Evolutionary conservation across 768 basidiomycete genomes (phyloP), one percentile per base, ranked within the genome.

Genomic region (Lentinula edodes): DNA sequence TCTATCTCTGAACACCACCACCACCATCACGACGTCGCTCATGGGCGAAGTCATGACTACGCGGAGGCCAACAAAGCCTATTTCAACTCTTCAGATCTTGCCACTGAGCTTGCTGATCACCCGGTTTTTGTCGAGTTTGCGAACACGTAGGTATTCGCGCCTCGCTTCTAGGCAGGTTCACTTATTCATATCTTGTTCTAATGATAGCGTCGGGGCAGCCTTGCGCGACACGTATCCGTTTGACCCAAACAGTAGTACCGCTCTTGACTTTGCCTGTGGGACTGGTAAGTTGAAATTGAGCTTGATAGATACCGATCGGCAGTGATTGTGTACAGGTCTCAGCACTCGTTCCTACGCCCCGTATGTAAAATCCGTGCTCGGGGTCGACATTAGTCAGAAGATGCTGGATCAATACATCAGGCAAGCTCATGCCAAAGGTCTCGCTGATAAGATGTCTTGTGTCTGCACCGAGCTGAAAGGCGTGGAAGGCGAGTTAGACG

Each of bases 251-350:
- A 67, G 65, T 6, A 90, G 89, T 5, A 75, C 71, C 6, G 76
- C 87, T 16, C 76, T 92, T 79, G 90, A 91, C 65, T 91, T 82
- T 67, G 90, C 90, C 5, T 91, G 90, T 68, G 89, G 89, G 12
- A 82, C 82, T 63, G 90, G 88, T 86, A 61, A 41, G 74, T 66
- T 13, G n/a, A 13, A 50, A 48, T 8, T 28, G 28, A 28, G 28
- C 28, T 28, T 28, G 28, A 28, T 28, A 28, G 28, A 28, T 28
- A 28, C 28, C 28, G 28, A 28, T 28, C 3, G 58, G n/a, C 38
- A 20, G 18, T 52, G 18, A 6, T 32, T 57, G 6, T 2, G 18
- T 20, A 1, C 43, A 91, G 91, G 91, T 15, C 70, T 84, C 20
- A 70, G 90, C 15, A 86, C 90, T 2, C 78, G 83, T 63, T 78